phyloP scores from a whole-genome alignment of 1,284 basidiomycete species.

The Meripilus lineatus region DNA sequence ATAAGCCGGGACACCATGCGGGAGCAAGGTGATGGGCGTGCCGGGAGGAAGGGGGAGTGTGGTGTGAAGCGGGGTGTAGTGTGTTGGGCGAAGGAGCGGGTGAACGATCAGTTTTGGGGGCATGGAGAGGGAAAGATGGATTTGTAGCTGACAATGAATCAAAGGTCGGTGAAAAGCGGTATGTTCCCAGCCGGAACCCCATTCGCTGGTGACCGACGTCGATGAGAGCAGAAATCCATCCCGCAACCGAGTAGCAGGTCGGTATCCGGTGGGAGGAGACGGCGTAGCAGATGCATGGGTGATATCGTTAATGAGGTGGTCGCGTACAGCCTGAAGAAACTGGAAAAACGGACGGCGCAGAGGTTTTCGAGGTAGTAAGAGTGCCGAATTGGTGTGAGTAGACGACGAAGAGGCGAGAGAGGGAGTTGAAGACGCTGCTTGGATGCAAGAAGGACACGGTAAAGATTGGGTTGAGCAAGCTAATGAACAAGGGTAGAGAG shows the following conservation, averaged over 20 bases:
- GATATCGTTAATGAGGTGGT: conserved; percentile 51
- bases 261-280: conserved; percentile 15
- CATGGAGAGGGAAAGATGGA: conserved; percentile 37
- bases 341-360: conserved; percentile 40
- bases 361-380: conserved; percentile 38
- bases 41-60: conserved; percentile 46
- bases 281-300: conserved; percentile 29
- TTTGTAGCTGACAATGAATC: conserved; percentile 53
- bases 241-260: conserved; percentile 39
- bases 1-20: conserved; percentile 68
- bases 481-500: conserved; percentile 49
- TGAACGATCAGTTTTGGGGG: conserved; percentile 50
- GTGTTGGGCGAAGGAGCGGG: conserved; percentile 50
- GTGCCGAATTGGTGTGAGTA: conserved; percentile 14
- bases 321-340: conserved; percentile 44
- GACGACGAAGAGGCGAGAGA: conserved; percentile 13
- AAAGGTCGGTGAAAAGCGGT: conserved; percentile 46
- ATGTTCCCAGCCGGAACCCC: conserved; percentile 60
- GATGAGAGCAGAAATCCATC: conserved; percentile 57
- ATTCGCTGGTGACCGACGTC: conserved; percentile 41
- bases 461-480: conserved; percentile 35
- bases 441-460: conserved; percentile 40
- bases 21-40: conserved; percentile 61
- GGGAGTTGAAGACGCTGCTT: conserved; percentile 13
- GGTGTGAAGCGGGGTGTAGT: conserved; percentile 39